Evolutionary conservation across 2,329 filamentous ascomycete genomes (phyloP), one percentile per base, ranked within the genome.

Genomic region (Ceratocystis huliohia): DNA sequence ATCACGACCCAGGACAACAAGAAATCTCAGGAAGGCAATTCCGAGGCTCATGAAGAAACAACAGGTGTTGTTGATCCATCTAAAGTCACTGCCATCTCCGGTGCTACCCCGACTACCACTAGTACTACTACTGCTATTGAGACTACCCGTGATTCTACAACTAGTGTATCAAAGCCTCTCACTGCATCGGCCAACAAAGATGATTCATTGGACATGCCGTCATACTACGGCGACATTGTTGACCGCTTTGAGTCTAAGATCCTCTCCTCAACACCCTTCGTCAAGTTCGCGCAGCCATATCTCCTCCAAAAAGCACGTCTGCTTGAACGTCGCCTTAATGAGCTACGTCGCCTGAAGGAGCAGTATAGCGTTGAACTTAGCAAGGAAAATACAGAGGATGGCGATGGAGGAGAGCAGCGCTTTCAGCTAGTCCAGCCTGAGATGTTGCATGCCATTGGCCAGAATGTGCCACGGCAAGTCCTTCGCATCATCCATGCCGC

Each of bases 401-500:
- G 81, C 0, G 80, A 82, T 28, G 78, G 82, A 10, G 87, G 89
- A 69, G 87, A 88, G 69, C 85, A 89, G 66, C 87, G 86, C 44
- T 99, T 99, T 70, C 87, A 95, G 71, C 82, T 99, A 8, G 95
- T 99, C 69, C 90, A 89, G 69, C 93, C 94, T 0, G 90, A 96
- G 71, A 97, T 97, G 92, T 89, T 99, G 0, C 90, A 96, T 71
- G 83, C 88, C 67, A 86, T 91, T 59, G 85, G 90, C 0, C 87
- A 89, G 65, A 87, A 87, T 71, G 88, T 90, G 2, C 89, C 92
- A 0, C 85, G 85, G 57, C 91, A 96, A 73, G 89, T 96, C 41
- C 91, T 92, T 78, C 93, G 97, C 71, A 91, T 97, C 62, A 78
- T 99, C 5, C 91, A 94, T 73, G 94, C 94, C 25, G 92, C 96